Evolutionary conservation across 306 rosid species (phyloP).

Genomic region (Lathyrus oleraceus): DNA sequence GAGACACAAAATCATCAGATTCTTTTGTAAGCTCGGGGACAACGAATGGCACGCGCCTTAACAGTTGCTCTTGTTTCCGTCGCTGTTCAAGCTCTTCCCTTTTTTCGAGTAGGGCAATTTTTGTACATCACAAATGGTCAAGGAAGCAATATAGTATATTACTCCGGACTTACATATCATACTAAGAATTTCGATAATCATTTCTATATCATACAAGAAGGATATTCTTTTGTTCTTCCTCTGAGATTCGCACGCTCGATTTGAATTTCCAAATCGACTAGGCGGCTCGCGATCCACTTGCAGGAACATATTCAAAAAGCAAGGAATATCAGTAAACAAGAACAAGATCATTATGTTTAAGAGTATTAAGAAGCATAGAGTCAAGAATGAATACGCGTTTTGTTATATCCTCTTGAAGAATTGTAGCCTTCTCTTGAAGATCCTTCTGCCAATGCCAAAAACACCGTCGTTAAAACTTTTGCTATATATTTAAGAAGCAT

Average conservation of each 20-base stretch:
- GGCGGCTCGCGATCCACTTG: constrained; percentile 35
- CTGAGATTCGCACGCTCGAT: constrained; percentile 41
- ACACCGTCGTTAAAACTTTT: neutral
- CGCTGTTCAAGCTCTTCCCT: constrained; percentile 30
- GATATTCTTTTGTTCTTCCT: constrained; percentile 43
- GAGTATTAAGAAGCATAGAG: no score
- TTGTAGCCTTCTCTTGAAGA: no score
- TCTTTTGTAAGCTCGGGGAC: constrained; percentile 12
- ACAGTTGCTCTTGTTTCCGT: constrained; percentile 24
- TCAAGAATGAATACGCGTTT: no score
- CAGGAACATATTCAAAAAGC: constrained; percentile 19
- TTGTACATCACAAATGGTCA: constrained; percentile 38
- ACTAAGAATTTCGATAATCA: constrained; percentile 22
- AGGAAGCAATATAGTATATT: constrained; percentile 27
- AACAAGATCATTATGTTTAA: no score
- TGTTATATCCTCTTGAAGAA: no score
- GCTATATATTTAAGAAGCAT: neutral
- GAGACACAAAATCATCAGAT: no score
- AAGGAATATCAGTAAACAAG: neutral
- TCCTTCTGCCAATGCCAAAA: no score
- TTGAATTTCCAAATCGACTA: constrained; percentile 31
- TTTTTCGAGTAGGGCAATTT: constrained; percentile 35
- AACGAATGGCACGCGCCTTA: constrained; percentile 21
- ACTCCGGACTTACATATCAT: neutral
- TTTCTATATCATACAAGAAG: constrained; percentile 27